Base-by-base conservation (phyloP, 306 rosid species). In the Citrullus mucosospermus region DNA sequence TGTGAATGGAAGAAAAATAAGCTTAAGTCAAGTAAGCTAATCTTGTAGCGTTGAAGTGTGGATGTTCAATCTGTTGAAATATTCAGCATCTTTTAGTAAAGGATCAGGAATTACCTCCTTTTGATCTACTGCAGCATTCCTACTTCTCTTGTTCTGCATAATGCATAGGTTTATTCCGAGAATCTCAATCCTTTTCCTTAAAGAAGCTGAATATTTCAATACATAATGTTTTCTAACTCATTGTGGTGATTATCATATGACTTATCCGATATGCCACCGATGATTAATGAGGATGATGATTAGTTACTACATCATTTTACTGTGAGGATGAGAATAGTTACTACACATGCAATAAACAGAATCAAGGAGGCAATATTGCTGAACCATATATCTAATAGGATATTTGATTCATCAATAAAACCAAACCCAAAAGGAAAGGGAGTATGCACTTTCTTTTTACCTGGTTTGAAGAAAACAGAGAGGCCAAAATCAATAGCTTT, bases 401-500 rank as follows among this genome's bases (percentile, higher is more conserved):
- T 25, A 0, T 4, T 53, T 10, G 63, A 18, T 32, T 54, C 78
- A 74, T 74, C 78, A 74, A 16, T 50, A 51, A 48, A 73, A 73
- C 25, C 48, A 44, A 71, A 71, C 38, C 30, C 8, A 4, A 15
- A 50, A 51, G 28, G 16, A 16, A 48, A 73, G 0, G 15, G 60
- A 16, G 34, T 51, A 73, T 8, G 39, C 44, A 50, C 9, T 50
- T 30, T 28, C 46, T 73, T 63, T 72, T 80, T 75, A 89, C 94
- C 94, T 68, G 94, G 94, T 81, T 90, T 90, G 83, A 90, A 90
- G 89, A 90, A 90, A 79, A 90, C 92, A 54, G 94, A 90, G 78
- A 90, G 94, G 79, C 94, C 94, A 80, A 90, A 90, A 81, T 90
- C 94, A 82, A 90, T 90, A 38, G 94, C 94, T 87, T 90, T 90